phyloP scores from a whole-genome alignment of 2,329 filamentous ascomycete genomes.

The Knufia petricola region DNA sequence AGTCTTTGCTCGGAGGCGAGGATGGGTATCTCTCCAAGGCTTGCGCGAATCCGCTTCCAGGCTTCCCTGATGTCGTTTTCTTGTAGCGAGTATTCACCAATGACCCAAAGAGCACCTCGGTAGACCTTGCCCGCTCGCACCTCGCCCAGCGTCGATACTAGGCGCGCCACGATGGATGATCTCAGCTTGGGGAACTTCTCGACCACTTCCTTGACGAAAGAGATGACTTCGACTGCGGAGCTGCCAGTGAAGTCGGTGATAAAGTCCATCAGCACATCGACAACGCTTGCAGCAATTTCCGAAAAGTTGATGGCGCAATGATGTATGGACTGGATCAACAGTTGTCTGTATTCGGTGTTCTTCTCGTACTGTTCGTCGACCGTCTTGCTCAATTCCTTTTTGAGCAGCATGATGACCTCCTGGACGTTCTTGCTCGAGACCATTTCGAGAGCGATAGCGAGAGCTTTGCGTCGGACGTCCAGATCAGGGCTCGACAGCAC shows the following conservation, averaged over 20 bases:
- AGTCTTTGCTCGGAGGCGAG: slow-evolving; percentile 88
- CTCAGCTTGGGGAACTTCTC: slow-evolving; percentile 93
- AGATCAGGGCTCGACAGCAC: slow-evolving; percentile 93
- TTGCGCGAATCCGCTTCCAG: slow-evolving; percentile 91
- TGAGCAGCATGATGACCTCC: slow-evolving; percentile 87
- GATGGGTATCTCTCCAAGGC: slow-evolving; percentile 93
- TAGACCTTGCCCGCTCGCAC: slow-evolving; percentile 97
- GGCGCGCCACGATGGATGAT: slow-evolving; percentile 72
- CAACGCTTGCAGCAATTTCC: slow-evolving; percentile 91
- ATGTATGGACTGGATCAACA: slow-evolving; percentile 94
- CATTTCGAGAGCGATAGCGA: slow-evolving; percentile 89
- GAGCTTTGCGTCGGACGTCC: slow-evolving; percentile 85
- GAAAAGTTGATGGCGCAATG: slow-evolving; percentile 99
- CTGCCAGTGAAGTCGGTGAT: slow-evolving; percentile 97
- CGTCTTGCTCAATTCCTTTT: slow-evolving; percentile 96
- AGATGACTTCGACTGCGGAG: slow-evolving; percentile 93
- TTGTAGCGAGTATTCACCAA: slow-evolving; percentile 92
- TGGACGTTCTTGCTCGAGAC: slow-evolving; percentile 98
- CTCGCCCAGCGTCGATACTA: slow-evolving; percentile 84
- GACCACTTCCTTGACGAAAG: slow-evolving; percentile 97
- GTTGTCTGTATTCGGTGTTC: slow-evolving; percentile 86
- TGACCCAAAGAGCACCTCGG: slow-evolving; percentile 90
- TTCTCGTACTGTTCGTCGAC: slow-evolving; percentile 99
- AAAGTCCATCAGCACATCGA: slow-evolving; percentile 96
- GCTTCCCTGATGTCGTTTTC: slow-evolving; percentile 90